Conservation (phyloP, 371 early-diverging fungal species). For the Rhizomucor pusillus region DNA sequence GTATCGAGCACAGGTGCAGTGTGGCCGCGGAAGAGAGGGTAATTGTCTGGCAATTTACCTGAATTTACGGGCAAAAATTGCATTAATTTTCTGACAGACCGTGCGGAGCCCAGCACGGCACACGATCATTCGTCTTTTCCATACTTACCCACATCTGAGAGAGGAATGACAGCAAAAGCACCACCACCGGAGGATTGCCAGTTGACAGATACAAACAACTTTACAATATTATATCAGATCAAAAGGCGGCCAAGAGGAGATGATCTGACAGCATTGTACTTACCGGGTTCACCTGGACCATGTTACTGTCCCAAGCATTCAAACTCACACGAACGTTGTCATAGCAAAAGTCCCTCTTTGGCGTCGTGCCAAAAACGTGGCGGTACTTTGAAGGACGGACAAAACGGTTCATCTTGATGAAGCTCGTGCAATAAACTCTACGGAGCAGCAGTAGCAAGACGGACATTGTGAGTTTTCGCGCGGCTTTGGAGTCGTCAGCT, state of each 20-base stretch:
- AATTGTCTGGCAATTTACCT: constrained; percentile 83
- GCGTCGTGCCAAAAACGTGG: constrained; percentile 92
- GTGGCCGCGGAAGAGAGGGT: constrained; percentile 91
- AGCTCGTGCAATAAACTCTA: too few relatives aligned
- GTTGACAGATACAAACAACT: constrained; percentile 90
- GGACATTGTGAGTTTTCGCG: too few relatives aligned
- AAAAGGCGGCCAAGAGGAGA: not conserved
- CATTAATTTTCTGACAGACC: not conserved
- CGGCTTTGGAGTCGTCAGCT: too few relatives aligned
- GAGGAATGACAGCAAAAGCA: constrained; percentile 93
- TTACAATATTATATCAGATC: constrained; percentile 3
- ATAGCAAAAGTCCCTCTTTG: constrained; percentile 89
- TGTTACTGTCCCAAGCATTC: constrained; percentile 97
- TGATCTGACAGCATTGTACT: constrained; percentile 13
- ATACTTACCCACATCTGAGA: constrained; percentile 70
- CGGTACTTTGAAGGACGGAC: constrained; percentile 83
- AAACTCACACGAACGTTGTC: constrained; percentile 91
- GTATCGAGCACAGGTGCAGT: constrained; percentile 95
- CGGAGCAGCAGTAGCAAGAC: too few relatives aligned
- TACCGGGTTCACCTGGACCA: constrained; percentile 91
- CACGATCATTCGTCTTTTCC: not conserved
- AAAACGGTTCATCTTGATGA: constrained; percentile 62
- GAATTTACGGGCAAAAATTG: not conserved
- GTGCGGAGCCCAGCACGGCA: too few relatives aligned
- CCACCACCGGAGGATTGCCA: constrained; percentile 97